A percentile compares a stretch with the other conserved stretches of the same genome.
These are phyloP conservation scores for Raphidocelis subcapitata DNA, from an alignment of 139 green algal genomes.

Conservation along the genomic window DNA sequence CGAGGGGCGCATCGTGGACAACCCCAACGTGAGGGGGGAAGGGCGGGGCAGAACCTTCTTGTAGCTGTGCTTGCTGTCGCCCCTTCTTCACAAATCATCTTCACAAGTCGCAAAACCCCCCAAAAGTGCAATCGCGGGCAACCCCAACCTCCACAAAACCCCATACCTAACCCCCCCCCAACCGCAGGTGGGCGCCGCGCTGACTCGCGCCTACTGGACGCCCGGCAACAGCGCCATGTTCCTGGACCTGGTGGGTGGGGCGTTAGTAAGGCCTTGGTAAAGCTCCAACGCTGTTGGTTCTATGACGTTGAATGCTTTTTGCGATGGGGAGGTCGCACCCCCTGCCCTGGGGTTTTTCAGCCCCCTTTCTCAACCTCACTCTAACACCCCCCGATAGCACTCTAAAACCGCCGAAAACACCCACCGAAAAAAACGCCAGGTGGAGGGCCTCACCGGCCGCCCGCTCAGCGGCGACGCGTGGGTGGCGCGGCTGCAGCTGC, in stretches of 20 bases:
- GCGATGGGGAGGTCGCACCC: too few relatives aligned
- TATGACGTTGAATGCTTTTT: too few relatives aligned
- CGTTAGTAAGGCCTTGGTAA: slow-evolving; percentile 33
- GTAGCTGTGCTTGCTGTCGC: not conserved
- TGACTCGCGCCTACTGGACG: slow-evolving; percentile 52
- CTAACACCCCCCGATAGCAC: too few relatives aligned
- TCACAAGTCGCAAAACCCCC: too few relatives aligned
- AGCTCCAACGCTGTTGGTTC: slow-evolving; percentile 21
- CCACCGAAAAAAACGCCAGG: too few relatives aligned
- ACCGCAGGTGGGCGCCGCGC: slow-evolving; percentile 17
- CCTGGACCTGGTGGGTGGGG: slow-evolving; percentile 66
- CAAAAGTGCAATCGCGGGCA: not conserved
- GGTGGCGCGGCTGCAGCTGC: slow-evolving; percentile 48
- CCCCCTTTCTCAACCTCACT: too few relatives aligned
- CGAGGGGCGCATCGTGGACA: slow-evolving; percentile 48
- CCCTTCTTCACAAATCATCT: not conserved
- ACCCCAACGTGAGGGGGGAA: slow-evolving; percentile 33
- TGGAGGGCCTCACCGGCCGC: slow-evolving; percentile 48
- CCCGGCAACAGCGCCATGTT: slow-evolving; percentile 72
- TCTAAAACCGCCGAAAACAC: too few relatives aligned
- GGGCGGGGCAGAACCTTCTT: not conserved
- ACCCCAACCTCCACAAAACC: not conserved
- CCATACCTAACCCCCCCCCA: not conserved
- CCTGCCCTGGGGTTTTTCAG: too few relatives aligned
- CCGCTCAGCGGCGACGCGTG: slow-evolving; percentile 52